Percentiles rank a stretch among this genome's conserved stretches.
Conservation (phyloP, 2,329 filamentous ascomycete genomes). For the Cordyceps pruinosa region DNA sequence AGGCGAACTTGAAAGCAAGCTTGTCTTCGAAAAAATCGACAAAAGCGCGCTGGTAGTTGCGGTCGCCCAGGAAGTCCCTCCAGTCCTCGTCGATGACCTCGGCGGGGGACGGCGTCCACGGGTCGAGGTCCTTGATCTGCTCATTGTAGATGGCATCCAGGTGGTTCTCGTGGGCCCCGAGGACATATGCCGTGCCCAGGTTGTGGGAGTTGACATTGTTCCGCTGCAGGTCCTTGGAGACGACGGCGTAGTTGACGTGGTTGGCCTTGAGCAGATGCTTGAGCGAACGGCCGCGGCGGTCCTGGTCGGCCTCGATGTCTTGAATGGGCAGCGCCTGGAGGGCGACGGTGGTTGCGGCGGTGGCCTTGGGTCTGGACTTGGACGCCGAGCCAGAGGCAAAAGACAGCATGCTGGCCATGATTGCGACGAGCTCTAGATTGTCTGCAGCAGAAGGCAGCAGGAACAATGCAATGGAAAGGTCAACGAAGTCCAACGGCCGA, state of each 20-base stretch:
- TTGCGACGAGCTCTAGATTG: background rate
- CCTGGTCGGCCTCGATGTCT: conserved; percentile 70
- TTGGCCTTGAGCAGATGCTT: conserved; percentile 90
- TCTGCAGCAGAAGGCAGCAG: background rate
- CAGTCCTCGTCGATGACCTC: conserved; percentile 82
- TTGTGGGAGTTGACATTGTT: conserved; percentile 82
- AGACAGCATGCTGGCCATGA: conserved; percentile 29
- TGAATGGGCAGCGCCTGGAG: conserved; percentile 57
- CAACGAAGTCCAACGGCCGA: background rate
- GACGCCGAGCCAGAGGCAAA: conserved; percentile 21
- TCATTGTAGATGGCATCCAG: conserved; percentile 75
- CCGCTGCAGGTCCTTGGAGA: conserved; percentile 67
- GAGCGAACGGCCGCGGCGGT: conserved; percentile 73
- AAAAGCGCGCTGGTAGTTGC: conserved; percentile 78
- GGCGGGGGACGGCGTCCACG: conserved; percentile 76
- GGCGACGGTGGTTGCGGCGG: conserved; percentile 18
- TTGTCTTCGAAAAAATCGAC: conserved; percentile 95
- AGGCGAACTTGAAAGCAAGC: conserved; percentile 63
- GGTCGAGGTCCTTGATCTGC: conserved; percentile 63
- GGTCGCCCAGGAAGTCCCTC: conserved; percentile 74
- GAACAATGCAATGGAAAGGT: background rate
- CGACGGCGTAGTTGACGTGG: conserved; percentile 79
- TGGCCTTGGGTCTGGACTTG: background rate
- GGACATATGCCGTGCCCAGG: conserved; percentile 75
- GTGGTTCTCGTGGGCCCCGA: conserved; percentile 68